Evolutionary conservation across 768 basidiomycete species (phyloP), one percentile per base, ranked within the genome.

Genomic region (Tulasnella sp.): DNA sequence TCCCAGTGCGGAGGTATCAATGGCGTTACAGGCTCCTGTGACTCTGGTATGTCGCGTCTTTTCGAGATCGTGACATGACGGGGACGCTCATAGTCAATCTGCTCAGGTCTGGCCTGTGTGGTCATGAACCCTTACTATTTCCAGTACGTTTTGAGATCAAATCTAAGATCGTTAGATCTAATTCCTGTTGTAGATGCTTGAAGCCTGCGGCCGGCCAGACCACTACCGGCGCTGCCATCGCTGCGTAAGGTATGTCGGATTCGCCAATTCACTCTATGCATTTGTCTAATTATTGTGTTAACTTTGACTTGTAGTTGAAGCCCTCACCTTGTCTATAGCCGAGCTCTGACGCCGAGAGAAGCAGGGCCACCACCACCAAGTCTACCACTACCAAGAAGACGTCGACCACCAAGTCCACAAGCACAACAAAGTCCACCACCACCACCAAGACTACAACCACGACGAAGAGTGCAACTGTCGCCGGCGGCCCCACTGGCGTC

Each of bases 401-500:
- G 12, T 72, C 69, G 9, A 74, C 72, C 42, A 74, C 37, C 40
- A 44, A 40, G 72, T 40, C 77, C 31, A 44, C 75, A 31, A 46
- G 31, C 28, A 76, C 75, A 0, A 76, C 75, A 7, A 76, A 76
- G 37, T 46, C 75, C 11, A 76, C 48, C 50, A 48, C 31, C 28
- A 74, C 34, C 12, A 79, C 78, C 48, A 79, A 79, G 78, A 64
- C 78, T 48, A 79, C 78, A 75, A 44, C 79, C 31, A 44, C 79
- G 58, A 77, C 79, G 37, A 77, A 64, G 75, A 20, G 34, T n/a
- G 74, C 74, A 44, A 77, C 75, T 11, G 20, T 9, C 6, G 20
- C 79, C 6, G 41, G 76, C 8, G 74, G 22, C 22, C 76, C 80
- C 9, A 18, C 76, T 2, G 76, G 80, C 37, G 16, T 80, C 44